Base-by-base conservation (phyloP, 306 rosid species). In the Acacia crassicarpa region DNA sequence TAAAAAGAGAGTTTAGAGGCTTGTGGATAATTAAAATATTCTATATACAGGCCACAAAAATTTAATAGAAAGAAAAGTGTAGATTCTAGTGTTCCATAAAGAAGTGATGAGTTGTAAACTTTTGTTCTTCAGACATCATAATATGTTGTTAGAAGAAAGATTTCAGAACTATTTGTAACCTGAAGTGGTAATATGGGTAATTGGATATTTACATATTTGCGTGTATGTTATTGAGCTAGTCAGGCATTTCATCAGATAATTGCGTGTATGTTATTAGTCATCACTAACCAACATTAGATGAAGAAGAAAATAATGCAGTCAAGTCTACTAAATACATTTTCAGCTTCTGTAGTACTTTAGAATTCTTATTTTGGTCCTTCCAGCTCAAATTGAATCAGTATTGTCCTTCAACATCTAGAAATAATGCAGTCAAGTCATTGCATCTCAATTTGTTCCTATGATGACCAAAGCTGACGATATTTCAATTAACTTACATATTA, bases 1-100 rank as follows among this genome's bases (percentile, higher is more conserved):
- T 78, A 77, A 65, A 48, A 23, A 75, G 72, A 74, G 27, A 59
- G 78, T 69, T 67, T 20, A 79, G 77, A 56, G 63, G 51, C 63
- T 45, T 27, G 20, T 10, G 40, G 32, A 69, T 59, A 79, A 78
- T 70, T 27, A 27, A 81, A 17, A 78, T 46, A 32, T 8, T 51
- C 59, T 19, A 4, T 76, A 54, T 58, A 59, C 71, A 27, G 16
- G 9, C 59, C 19, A 25, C 54, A 53, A 53, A 53, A 53, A 19
- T 53, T 53, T 53, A 53, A 53, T 17, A 17, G 2, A 15, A 19
- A 1, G 10, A 53, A 19, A 53, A 53, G 22, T 53, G 19, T 53
- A 6, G 23, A 19, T 53, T 53, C 59, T 5, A 51, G 20, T 51
- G 58, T 15, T 51, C 22, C 58, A 16, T 17, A 17, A 51, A 51